Evolutionary conservation across 1,139 yeast species (phyloP).

Genomic region (Magnusiomyces magnusii): DNA sequence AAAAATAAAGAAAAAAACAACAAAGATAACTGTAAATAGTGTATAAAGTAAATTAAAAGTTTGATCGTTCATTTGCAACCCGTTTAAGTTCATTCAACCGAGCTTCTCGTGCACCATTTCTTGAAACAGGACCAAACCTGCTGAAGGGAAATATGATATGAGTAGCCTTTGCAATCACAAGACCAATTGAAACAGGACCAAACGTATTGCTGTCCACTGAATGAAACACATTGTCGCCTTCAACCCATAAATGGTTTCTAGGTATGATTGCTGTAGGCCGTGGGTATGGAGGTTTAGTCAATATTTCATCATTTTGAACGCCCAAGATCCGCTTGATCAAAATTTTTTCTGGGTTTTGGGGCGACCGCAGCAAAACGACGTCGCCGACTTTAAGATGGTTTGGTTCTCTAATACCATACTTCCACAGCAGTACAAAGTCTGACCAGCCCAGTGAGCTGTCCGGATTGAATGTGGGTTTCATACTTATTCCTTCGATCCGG

Average conservation of each 20-base stretch:
- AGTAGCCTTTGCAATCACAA: conserved; percentile 67
- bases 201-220: conserved; percentile 77
- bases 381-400: conserved; percentile 52
- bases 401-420: conserved; percentile 47
- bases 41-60: neutral
- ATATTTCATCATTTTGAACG: conserved; percentile 58
- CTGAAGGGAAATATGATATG: conserved; percentile 59
- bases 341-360: conserved; percentile 63
- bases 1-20: neutral
- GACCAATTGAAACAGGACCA: conserved; percentile 77
- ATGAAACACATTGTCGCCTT: conserved; percentile 77
- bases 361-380: conserved; percentile 70
- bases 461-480: conserved; percentile 89
- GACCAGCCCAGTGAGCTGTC: conserved; percentile 40
- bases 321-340: conserved; percentile 75
- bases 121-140: conserved; percentile 36
- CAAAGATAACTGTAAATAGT: neutral
- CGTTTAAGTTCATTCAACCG: conserved; percentile 16
- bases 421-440: conserved; percentile 69
- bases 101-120: conserved; percentile 30
- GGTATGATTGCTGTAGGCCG: conserved; percentile 56
- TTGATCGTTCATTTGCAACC: neutral
- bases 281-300: conserved; percentile 60
- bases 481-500: conserved; percentile 72
- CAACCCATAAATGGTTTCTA: conserved; percentile 83